A percentile compares a stretch with the other conserved stretches of the same genome.
Evolutionary conservation across 2,329 filamentous ascomycete genomes (phyloP).

Genomic region (Lomentospora prolificans): DNA sequence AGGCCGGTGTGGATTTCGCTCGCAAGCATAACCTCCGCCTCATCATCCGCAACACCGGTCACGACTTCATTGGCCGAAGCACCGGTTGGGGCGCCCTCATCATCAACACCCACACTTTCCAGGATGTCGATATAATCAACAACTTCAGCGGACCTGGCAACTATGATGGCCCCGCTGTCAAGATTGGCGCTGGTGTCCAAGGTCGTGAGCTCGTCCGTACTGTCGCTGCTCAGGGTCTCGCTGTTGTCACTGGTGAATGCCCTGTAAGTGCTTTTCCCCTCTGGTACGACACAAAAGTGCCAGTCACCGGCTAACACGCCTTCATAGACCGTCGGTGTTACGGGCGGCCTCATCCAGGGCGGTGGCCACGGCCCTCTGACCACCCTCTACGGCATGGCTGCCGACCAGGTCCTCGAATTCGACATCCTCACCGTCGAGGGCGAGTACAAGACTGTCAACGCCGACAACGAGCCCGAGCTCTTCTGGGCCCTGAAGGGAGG

Average conservation of each 20-base stretch:
- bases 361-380: constrained; percentile 43
- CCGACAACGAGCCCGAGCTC: constrained; percentile 36
- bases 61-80: constrained; percentile 48
- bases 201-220: constrained; percentile 33
- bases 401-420: constrained; percentile 38
- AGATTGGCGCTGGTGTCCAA: constrained; percentile 42
- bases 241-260: constrained; percentile 43
- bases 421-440: constrained; percentile 36
- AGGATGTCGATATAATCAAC: constrained; percentile 32
- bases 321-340: constrained; percentile 42
- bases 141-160: constrained; percentile 29
- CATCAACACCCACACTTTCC: constrained; percentile 47
- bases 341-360: constrained; percentile 51
- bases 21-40: constrained; percentile 37
- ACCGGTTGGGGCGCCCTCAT: constrained; percentile 50
- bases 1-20: constrained; percentile 22
- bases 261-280: constrained; percentile 9
- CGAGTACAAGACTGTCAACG: constrained; percentile 31
- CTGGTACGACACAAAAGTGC: background rate
- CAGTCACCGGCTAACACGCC: background rate
- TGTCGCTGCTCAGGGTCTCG: constrained; percentile 27
- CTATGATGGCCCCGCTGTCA: constrained; percentile 41
- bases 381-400: constrained; percentile 31
- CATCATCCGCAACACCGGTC: constrained; percentile 46
- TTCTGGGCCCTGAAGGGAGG: constrained; percentile 49